Percentiles rank a stretch among this genome's conserved stretches.
Conservation (phyloP, 1,284 basidiomycete species). For the Pisolithus thermaeus region DNA sequence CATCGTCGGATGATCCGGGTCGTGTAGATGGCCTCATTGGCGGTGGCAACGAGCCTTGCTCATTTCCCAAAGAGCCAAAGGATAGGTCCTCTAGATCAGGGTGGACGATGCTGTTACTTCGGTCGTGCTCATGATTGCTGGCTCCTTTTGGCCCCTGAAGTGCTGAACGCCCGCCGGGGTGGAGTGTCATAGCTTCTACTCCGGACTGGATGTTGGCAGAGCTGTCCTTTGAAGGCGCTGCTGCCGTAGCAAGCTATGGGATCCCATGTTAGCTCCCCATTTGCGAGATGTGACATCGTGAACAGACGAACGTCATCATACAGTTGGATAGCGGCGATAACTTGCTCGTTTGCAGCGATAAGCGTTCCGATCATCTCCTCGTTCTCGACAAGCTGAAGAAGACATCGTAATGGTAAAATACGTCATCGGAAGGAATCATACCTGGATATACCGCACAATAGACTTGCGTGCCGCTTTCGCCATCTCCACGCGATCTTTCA, state of each 20-base stretch:
- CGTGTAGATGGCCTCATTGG: slow-evolving; percentile 55
- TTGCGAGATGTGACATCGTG: slow-evolving; percentile 12
- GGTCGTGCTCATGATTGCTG: slow-evolving; percentile 14
- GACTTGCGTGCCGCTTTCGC: slow-evolving; percentile 77
- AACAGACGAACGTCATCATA: slow-evolving; percentile 68
- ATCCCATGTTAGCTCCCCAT: not conserved
- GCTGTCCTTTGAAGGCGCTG: slow-evolving; percentile 32
- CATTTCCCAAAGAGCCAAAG: slow-evolving; percentile 54
- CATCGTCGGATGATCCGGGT: slow-evolving; percentile 35
- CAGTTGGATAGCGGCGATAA: slow-evolving; percentile 81
- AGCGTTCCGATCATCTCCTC: slow-evolving; percentile 93
- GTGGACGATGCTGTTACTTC: slow-evolving; percentile 37
- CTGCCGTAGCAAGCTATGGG: slow-evolving; percentile 32
- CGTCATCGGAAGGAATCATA: slow-evolving; percentile 24
- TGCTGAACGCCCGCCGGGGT: slow-evolving; percentile 50
- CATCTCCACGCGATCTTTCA: slow-evolving; percentile 80
- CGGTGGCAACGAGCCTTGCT: slow-evolving; percentile 56
- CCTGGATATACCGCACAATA: slow-evolving; percentile 88
- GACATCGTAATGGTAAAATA: not conserved
- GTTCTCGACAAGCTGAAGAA: slow-evolving; percentile 75
- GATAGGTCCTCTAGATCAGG: slow-evolving; percentile 80
- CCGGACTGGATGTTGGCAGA: slow-evolving; percentile 37
- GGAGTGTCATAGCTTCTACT: slow-evolving; percentile 45
- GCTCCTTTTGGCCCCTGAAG: slow-evolving; percentile 45
- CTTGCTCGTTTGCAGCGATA: slow-evolving; percentile 89